Evolutionary conservation across 164 flowering plant species (phyloP), one percentile per base, ranked within the genome.

Genomic region (Macadamia tetraphylla): DNA sequence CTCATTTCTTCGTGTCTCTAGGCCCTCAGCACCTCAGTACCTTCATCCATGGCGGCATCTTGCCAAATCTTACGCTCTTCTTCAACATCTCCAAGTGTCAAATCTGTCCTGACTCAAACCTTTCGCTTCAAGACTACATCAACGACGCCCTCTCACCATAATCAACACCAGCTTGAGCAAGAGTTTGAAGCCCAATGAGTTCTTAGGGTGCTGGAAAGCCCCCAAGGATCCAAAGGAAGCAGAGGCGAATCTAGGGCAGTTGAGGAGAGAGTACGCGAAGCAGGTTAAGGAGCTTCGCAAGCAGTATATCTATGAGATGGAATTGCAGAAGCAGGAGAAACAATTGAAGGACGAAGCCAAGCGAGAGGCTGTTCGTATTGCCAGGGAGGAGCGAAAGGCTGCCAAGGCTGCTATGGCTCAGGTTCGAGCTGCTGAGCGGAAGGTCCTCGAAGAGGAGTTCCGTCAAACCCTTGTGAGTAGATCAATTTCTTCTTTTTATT

Each of bases 241-340:
- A 29, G 74, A 83, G 70, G 79, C 77, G 57, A 79, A 72, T 71
- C 80, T 92, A 0, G 83, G 77, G 1, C 66, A 46, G 17, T 76
- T 92, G 43, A 75, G 92, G 30, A 81, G 90, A 14, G 85, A 86
- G 46, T 92, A 87, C 69, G 87, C 79, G 12, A 83, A 84, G 76
- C 81, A 87, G 73, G 82, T 91, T 43, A 86, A 79, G 77, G 78
- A 79, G 74, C 32, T 81, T 14, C 81, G 98, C 43, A 86, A 84
- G 81, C 76, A 78, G 63, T 92, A 85, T 69, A 75, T 80, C n/a
- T 65, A 73, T 15, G 98, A 92, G 72, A 75, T 90, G 85, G 98
- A 88, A 70, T 40, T 80, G 64, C 77, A 79, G 78, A 77, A 82
- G 65, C 75, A 83, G 53, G 96, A 90, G 74, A 80, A 84, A 78